Conservation (phyloP, 2,329 filamentous ascomycete species). For the Alternaria sp. region DNA sequence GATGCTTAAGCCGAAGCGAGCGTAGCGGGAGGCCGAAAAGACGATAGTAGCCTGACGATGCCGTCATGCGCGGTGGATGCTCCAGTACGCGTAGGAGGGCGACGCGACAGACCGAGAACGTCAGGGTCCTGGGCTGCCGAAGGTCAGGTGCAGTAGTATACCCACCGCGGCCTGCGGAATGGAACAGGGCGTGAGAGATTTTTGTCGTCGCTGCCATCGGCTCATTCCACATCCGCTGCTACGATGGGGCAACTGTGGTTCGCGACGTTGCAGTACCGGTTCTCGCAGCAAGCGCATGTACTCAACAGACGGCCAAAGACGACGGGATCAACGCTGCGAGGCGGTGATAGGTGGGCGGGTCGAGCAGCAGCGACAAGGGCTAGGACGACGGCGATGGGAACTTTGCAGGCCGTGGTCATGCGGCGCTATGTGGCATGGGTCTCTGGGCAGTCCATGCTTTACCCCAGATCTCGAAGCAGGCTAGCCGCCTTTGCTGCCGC, state of each 20-base stretch:
- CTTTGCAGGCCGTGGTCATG: slow-evolving; percentile 17
- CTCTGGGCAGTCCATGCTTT: slow-evolving; percentile 15
- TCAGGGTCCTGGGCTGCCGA: slow-evolving; percentile 26
- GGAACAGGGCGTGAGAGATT: slow-evolving; percentile 22
- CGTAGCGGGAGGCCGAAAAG: slow-evolving; percentile 6
- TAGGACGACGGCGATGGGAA: slow-evolving; percentile 6
- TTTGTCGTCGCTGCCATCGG: slow-evolving; percentile 1
- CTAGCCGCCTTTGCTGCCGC: slow-evolving; percentile 20
- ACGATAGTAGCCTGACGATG: slow-evolving; percentile 16
- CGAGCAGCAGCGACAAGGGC: slow-evolving; percentile 16
- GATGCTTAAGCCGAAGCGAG: slow-evolving; percentile 12
- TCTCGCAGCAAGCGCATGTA: not conserved
- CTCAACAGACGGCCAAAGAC: not conserved
- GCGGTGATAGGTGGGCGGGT: slow-evolving; percentile 7
- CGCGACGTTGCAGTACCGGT: not conserved
- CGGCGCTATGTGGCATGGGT: slow-evolving; percentile 17
- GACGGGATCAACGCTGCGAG: not conserved
- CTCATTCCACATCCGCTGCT: not conserved
- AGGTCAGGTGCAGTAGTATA: slow-evolving; percentile 40
- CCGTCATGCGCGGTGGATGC: slow-evolving; percentile 33
- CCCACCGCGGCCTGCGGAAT: slow-evolving; percentile 26
- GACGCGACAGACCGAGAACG: slow-evolving; percentile 23
- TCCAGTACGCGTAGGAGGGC: slow-evolving; percentile 19
- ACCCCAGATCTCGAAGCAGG: slow-evolving; percentile 15
- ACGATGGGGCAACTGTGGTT: not conserved